Evolutionary conservation across 257 asterid species (phyloP).

Genomic region (Lycium barbarum): DNA sequence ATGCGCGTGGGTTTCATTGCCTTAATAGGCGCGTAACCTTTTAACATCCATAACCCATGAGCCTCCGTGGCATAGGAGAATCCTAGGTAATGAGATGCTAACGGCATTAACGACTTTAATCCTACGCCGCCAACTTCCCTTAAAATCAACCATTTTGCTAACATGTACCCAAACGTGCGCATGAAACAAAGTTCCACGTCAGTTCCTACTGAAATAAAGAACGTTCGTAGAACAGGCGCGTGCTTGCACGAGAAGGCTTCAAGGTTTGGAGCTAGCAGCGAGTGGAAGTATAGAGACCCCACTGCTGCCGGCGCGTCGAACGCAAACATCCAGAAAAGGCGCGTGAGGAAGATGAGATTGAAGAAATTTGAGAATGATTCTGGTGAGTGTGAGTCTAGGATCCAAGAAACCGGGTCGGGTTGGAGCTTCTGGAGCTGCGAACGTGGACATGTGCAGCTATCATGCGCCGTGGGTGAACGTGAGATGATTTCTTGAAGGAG

Average conservation of each 20-base stretch:
- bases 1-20: conserved; percentile 59
- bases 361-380: conserved; percentile 85
- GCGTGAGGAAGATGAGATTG: conserved; percentile 68
- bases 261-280: conserved; percentile 67
- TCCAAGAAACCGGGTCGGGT: conserved; percentile 75
- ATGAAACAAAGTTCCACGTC: conserved; percentile 81
- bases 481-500: conserved; percentile 75
- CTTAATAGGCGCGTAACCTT: conserved; percentile 75
- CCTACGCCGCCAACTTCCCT: conserved; percentile 62
- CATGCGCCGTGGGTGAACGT: conserved; percentile 72
- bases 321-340: conserved; percentile 75
- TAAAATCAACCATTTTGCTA: conserved; percentile 71
- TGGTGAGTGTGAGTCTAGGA: conserved; percentile 74
- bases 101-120: conserved; percentile 43
- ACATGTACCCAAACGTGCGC: conserved; percentile 83
- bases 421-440: conserved; percentile 66
- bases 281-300: conserved; percentile 72
- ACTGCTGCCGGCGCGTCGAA: conserved; percentile 71
- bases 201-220: conserved; percentile 69
- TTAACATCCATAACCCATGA: conserved; percentile 79
- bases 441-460: conserved; percentile 61
- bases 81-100: conserved; percentile 50
- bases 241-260: conserved; percentile 56
- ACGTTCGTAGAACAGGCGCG: conserved; percentile 67
- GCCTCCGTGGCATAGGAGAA: conserved; percentile 75